Conservation (phyloP, 2,329 filamentous ascomycete species). For the Stemphylium lycopersici region DNA sequence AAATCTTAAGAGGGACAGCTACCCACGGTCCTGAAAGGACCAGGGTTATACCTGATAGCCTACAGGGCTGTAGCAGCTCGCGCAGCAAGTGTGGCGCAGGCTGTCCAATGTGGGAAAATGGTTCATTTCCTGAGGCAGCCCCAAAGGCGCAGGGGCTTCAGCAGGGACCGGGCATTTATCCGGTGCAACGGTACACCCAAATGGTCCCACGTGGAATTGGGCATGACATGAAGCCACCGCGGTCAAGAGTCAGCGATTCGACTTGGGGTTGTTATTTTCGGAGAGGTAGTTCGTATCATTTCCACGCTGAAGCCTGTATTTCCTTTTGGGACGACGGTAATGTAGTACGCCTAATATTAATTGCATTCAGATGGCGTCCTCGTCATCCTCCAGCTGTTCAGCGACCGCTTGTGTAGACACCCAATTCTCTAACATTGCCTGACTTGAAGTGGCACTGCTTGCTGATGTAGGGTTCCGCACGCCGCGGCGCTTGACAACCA, state of each 20-base stretch:
- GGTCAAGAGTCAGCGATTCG: slow-evolving; percentile 7
- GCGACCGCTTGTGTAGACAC: slow-evolving; percentile 51
- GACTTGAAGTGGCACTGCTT: slow-evolving; percentile 35
- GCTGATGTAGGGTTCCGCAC: slow-evolving; percentile 25
- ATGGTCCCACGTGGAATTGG: slow-evolving; percentile 36
- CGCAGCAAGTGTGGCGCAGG: slow-evolving; percentile 9
- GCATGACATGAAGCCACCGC: slow-evolving; percentile 14
- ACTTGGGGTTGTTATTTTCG: slow-evolving; percentile 22
- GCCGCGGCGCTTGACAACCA: slow-evolving; percentile 79
- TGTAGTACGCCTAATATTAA: background rate
- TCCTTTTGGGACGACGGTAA: slow-evolving; percentile 7
- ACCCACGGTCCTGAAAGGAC: slow-evolving; percentile 3
- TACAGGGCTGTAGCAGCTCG: background rate
- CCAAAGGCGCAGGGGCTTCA: slow-evolving; percentile 18
- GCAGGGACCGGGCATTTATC: slow-evolving; percentile 22
- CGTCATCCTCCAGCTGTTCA: slow-evolving; percentile 43
- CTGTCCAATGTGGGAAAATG: slow-evolving; percentile 13
- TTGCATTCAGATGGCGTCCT: slow-evolving; percentile 39
- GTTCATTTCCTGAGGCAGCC: slow-evolving; percentile 11
- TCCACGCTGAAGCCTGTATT: slow-evolving; percentile 13
- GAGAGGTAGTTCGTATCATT: slow-evolving; percentile 17
- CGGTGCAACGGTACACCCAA: slow-evolving; percentile 26
- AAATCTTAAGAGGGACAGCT: background rate
- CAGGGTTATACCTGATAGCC: background rate
- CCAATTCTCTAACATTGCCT: slow-evolving; percentile 52